These are phyloP conservation scores for Dalbergia oliveri DNA, from an alignment of 306 rosid genomes.

Conservation along the genomic window DNA sequence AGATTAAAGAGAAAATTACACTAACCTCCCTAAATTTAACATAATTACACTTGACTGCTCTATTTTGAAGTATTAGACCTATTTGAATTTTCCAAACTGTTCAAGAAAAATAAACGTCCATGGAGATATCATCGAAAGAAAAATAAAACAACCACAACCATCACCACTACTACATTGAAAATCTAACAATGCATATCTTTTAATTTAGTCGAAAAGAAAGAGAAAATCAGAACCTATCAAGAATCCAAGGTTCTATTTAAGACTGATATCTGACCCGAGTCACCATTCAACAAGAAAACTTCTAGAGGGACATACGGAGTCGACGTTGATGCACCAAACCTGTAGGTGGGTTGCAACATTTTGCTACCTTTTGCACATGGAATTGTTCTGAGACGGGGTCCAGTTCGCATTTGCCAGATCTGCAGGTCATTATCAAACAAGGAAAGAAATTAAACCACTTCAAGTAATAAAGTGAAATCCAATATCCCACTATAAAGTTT, in stretches of 20 bases:
- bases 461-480: not conserved
- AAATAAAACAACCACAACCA: slow-evolving; percentile 20
- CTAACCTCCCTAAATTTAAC: too few relatives aligned
- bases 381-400: slow-evolving; percentile 90
- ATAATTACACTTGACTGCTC: too few relatives aligned
- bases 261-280: slow-evolving; percentile 88
- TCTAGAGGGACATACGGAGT: slow-evolving; percentile 88
- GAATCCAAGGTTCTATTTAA: slow-evolving; percentile 68
- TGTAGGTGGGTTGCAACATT: slow-evolving; percentile 85
- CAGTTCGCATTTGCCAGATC: slow-evolving; percentile 99
- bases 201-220: not conserved
- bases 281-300: slow-evolving; percentile 94
- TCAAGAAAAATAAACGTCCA: too few relatives aligned
- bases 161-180: slow-evolving; percentile 27
- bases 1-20: too few relatives aligned
- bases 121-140: not conserved
- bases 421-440: slow-evolving; percentile 48
- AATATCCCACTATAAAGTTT: slow-evolving; percentile 3
- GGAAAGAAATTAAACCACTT: not conserved
- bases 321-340: slow-evolving; percentile 79
- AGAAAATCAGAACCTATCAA: slow-evolving; percentile 39
- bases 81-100: too few relatives aligned
- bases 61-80: too few relatives aligned
- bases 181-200: slow-evolving; percentile 10
- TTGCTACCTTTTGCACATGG: slow-evolving; percentile 84